Evolutionary conservation across 495 filamentous ascomycete species (phyloP), one percentile per base, ranked within the genome.

Genomic region (Neurospora intermedia): DNA sequence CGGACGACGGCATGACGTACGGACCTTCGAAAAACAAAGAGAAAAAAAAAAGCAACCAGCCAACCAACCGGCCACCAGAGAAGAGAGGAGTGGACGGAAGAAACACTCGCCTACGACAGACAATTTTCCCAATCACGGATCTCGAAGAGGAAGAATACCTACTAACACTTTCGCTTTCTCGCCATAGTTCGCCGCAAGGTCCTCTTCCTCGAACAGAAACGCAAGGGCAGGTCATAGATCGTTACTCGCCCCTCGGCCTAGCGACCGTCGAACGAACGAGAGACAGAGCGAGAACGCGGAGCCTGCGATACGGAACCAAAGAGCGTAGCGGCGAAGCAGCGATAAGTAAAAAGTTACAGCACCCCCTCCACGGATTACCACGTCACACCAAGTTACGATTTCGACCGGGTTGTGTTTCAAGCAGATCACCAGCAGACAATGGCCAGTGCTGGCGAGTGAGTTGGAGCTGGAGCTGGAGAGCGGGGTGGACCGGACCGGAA

Each of bases 171-270:
- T 31, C 15, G 40, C 42, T 6, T 72, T 20, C 10, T n/a, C 39
- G 9, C 39, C 39, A 71, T 75, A 93, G 91, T 93, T n/a, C 86
- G 89, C 72, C 94, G 93, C 84, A 89, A 94, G 84, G 94, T 98
- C 59, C 87, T 98, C 4, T 98, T 98, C 83, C 87, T 97, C 39
- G 94, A 98, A 83, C 90, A 92, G 83, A 96, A 95, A 76, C 90
- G 91, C 71, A 85, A 79, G 76, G 77, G 75, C 39, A 84, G 78
- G 76, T 82, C 43, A 46, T 46, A 46, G 70, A 69, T 43, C 9
- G n/a, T 43, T 27, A 31, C 54, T 39, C 39, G 46, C 46, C 4
- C 48, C 20, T 5, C 54, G n/a, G 27, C 54, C 15, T 35, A 66
- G 18, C 54, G 6, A 66, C 7, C 7, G 54, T 66, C 15, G 54